Percentiles rank a stretch among this genome's conserved stretches.
phyloP scores from a whole-genome alignment of 768 basidiomycete species.

The Tylopilus subfusipes region DNA sequence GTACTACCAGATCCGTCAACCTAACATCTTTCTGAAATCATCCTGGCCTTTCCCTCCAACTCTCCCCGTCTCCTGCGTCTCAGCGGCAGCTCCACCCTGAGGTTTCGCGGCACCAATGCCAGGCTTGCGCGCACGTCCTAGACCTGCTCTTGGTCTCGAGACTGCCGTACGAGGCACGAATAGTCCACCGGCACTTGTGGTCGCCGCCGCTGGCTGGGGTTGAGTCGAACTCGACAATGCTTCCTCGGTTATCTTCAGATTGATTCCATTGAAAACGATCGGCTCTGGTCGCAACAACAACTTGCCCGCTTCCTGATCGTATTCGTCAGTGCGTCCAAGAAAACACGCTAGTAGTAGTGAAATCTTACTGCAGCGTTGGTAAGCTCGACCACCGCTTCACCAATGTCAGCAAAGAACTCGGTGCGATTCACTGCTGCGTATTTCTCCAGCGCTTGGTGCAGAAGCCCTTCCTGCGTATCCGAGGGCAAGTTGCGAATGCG shows the following conservation, averaged over 20 bases:
- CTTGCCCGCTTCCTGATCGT: slow-evolving; percentile 74
- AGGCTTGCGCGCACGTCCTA: slow-evolving; percentile 54
- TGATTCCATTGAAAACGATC: slow-evolving; percentile 62
- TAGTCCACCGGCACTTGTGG: slow-evolving; percentile 42
- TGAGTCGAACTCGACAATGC: slow-evolving; percentile 31
- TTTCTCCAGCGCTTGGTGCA: slow-evolving; percentile 89
- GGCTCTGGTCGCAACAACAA: slow-evolving; percentile 70
- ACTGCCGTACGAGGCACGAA: slow-evolving; percentile 67
- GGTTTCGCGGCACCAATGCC: slow-evolving; percentile 21
- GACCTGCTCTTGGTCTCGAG: slow-evolving; percentile 67
- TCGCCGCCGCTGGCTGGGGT: slow-evolving; percentile 30
- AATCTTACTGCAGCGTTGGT: slow-evolving; percentile 59
- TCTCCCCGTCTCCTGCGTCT: slow-evolving; percentile 8
- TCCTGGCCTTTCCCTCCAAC: slow-evolving; percentile 51
- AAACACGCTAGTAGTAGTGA: neutral
- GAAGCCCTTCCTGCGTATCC: slow-evolving; percentile 80
- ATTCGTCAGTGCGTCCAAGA: neutral
- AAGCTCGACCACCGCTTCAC: slow-evolving; percentile 63
- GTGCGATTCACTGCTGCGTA: slow-evolving; percentile 65
- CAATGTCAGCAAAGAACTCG: slow-evolving; percentile 62
- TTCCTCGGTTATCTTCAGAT: slow-evolving; percentile 60
- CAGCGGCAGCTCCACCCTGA: slow-evolving; percentile 9
- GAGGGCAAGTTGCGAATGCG: slow-evolving; percentile 72
- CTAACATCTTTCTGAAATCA: slow-evolving; percentile 82
- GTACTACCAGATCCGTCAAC: slow-evolving; percentile 6